phyloP scores from a whole-genome alignment of 2,329 filamentous ascomycete species.

The Aspergillus piperis region DNA sequence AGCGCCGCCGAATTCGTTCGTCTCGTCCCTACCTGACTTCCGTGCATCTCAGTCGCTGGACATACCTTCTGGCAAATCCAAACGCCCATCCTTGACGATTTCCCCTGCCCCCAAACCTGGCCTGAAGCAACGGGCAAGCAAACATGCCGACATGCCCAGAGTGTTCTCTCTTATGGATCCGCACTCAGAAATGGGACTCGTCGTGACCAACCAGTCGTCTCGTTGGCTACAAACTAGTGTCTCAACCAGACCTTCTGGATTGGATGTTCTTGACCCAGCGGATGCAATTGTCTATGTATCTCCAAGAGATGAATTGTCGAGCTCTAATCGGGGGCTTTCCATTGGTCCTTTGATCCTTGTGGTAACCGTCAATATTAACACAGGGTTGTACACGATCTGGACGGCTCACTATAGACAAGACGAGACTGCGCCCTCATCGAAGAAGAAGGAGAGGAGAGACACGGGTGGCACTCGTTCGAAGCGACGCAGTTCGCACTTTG shows the following conservation, averaged over 20 bases:
- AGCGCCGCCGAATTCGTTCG: conserved; percentile 80
- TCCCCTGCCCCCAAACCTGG: conserved; percentile 56
- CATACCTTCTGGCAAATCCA: conserved; percentile 33
- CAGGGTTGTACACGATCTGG: conserved; percentile 81
- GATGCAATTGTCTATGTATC: conserved; percentile 88
- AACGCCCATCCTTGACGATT: conserved; percentile 52
- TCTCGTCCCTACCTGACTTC: conserved; percentile 63
- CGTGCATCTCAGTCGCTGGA: conserved; percentile 38
- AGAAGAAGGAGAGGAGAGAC: conserved; percentile 49
- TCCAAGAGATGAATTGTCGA: conserved; percentile 55
- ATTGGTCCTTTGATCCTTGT: conserved; percentile 67
- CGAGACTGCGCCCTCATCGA: conserved; percentile 52
- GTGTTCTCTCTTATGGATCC: conserved; percentile 85
- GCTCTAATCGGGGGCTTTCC: conserved; percentile 31
- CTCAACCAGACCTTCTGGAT: conserved; percentile 29
- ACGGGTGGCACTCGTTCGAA: conserved; percentile 66
- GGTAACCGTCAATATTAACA: conserved; percentile 77
- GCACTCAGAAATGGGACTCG: conserved; percentile 78
- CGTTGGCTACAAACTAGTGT: conserved; percentile 32
- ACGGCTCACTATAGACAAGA: conserved; percentile 74
- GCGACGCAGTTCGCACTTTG: conserved; percentile 67
- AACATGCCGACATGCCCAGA: conserved; percentile 59
- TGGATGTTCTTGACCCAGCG: conserved; percentile 68
- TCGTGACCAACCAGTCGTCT: conserved; percentile 61
- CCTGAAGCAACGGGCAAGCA: conserved; percentile 58